Base-by-base conservation (phyloP, 192 early-diverging fungal species). In the Umbelopsis sp. region DNA sequence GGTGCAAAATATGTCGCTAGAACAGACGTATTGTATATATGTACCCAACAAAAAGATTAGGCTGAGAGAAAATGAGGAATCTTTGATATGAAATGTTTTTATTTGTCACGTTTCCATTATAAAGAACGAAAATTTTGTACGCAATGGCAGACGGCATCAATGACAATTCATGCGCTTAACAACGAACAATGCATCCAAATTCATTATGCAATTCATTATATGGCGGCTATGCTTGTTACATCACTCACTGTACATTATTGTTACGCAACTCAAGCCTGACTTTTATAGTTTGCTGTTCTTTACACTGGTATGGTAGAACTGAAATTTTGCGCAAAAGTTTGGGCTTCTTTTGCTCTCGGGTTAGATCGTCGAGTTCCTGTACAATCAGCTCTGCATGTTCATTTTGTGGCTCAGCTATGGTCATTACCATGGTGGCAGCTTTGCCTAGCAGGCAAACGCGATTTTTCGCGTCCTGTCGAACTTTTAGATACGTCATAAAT, bases 1-100 rank as follows among this genome's bases (percentile, higher is more conserved):
- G 83, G 83, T 2, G 66, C 65, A 45, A 85, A 85, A 66, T 85
- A 85, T 73, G 81, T 82, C 8, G 78, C 82, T 70, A 44, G 83
- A 47, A 75, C 65, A 17, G 83, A 85, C 71, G 70, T 85, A 29
- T 66, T 85, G 22, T 85, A 82, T n/a, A 71, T 32, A 12, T 62
- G 56, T 26, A 36, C 31, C 16, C 16, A 26, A 16, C 56, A 11
- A n/a, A 17, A 17, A 16, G 29, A 32, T 20, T n/a, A 20, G 20
- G 52, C 6, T 54, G n/a, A 41, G 12, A 41, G 7, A 41, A 41
- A 41, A 41, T n/a, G n/a, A n/a, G n/a, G n/a, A n/a, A n/a, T n/a
- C n/a, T n/a, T n/a, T n/a, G n/a, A n/a, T n/a, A n/a, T n/a, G n/a
- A n/a, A n/a, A n/a, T n/a, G n/a, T n/a, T n/a, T n/a, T n/a, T n/a